Conservation (phyloP, 208 protist species). For the Trypanosoma cruzi region DNA sequence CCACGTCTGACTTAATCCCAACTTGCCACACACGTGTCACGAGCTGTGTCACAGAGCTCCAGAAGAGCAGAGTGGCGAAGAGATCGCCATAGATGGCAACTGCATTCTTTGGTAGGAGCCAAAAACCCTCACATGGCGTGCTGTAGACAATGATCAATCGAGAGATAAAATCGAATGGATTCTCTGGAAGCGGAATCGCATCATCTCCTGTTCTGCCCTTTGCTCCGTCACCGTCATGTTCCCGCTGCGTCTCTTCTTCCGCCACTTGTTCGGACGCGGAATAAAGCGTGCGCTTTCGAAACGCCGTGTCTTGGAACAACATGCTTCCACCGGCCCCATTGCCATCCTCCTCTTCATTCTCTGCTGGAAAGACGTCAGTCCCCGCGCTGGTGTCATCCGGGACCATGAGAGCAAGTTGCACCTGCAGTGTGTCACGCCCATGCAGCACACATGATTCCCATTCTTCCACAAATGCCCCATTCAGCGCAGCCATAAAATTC, state of each 20-base stretch:
- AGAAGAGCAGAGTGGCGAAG: constrained; percentile 69
- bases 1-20: constrained; percentile 50
- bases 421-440: constrained; percentile 34
- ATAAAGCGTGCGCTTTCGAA: constrained; percentile 6
- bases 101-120: constrained; percentile 32
- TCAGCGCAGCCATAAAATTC: constrained; percentile 35
- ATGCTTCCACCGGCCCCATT: not conserved
- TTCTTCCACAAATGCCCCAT: constrained; percentile 53
- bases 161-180: constrained; percentile 41
- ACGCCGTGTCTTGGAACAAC: constrained; percentile 14
- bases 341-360: constrained; percentile 3
- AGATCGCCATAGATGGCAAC: constrained; percentile 40
- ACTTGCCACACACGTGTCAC: constrained; percentile 55
- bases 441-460: constrained; percentile 47
- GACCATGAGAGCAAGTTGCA: constrained; percentile 17
- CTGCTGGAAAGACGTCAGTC: not conserved
- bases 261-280: not conserved
- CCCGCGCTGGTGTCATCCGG: constrained; percentile 2
- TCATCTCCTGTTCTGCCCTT: not conserved
- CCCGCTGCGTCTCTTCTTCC: not conserved
- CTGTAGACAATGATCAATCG: constrained; percentile 23
- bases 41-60: constrained; percentile 65
- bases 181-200: constrained; percentile 17
- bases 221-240: not conserved
- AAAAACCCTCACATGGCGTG: constrained; percentile 10